Evolutionary conservation across 2,329 filamentous ascomycete genomes (phyloP), one percentile per base, ranked within the genome.

Genomic region (Arthrobotrys megalospora): DNA sequence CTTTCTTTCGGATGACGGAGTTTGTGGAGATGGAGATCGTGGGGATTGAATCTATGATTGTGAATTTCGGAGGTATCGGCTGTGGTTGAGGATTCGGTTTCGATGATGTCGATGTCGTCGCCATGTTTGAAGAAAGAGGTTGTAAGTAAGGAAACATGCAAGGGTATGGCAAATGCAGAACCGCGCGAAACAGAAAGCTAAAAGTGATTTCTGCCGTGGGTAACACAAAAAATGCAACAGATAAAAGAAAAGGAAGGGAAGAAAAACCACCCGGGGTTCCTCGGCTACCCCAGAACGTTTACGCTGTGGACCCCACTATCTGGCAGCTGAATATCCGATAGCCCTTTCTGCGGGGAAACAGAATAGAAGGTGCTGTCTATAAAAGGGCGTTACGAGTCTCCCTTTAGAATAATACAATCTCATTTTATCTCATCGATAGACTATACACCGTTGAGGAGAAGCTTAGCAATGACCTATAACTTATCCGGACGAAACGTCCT

Each of bases 401-500:
- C 47, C 28, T 50, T 11, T 5, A 7, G 16, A 21, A 19, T 21
- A 47, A 47, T 28, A 2, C 24, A 28, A 34, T 58, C 28, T 12
- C 10, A 16, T 11, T 55, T 55, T 11, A 12, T 36, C 1, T 36
- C 28, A 14, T 52, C 24, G 32, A 32, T 24, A 19, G 16, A 36
- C 14, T 6, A 8, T 12, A 24, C 6, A 52, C n/a, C 28, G 48
- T 28, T 32, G 32, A 8, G 52, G 16, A 58, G 16, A 24, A 28
- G 8, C 10, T 19, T 5, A 11, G 53, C 28, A 12, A 91, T 91
- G 90, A 88, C 89, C 1, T 91, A 91, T 84, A 84, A 86, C n/a
- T 85, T 92, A 52, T 87, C 88, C 80, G 87, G 86, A 67, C 86
- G 89, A 38, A 91, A 90, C 81, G 88, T 91, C 32, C 86, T 92